Evolutionary conservation across 345 rosid genomes (phyloP), one percentile per base, ranked within the genome.

Genomic region (Lumnitzera littorea): DNA sequence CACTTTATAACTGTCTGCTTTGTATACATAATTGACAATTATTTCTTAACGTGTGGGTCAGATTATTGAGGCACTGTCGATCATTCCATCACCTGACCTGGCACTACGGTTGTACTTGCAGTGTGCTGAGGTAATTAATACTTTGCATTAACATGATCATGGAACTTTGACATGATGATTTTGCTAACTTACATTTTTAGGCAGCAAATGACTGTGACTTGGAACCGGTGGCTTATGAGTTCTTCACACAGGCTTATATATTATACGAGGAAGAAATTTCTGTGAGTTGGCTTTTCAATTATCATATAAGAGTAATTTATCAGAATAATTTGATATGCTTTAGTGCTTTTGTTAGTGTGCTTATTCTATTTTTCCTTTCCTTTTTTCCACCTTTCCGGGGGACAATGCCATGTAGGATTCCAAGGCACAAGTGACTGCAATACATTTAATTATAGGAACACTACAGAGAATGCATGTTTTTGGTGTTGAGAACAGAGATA

Each of bases 191-290:
- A 52, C 46, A 61, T 52, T 53, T 51, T 67, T 82, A 94, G 99
- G 99, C 95, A 82, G 99, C 99, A 11, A 88, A 91, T 82, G 96
- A 90, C 80, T 84, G 76, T 73, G 91, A 88, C 51, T 76, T 88
- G 71, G 99, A 94, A 68, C 99, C 97, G 10, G 88, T 91, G 67
- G 97, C 99, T 0, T 94, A 91, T 57, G 99, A 94, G 70, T 91
- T 94, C 80, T 94, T 94, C 77, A 94, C 99, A 3, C 99, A 94
- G 69, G 99, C 99, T n/a, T 94, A 86, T 69, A 91, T 94, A 68
- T 77, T 94, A 48, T 91, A 94, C 60, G 99, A 94, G 78, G 99
- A 94, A 85, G 96, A 94, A 68, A 80, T 94, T 53, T 91, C 96
- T 52, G 97, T 94, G 69, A 84, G 99, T 82, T 78, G 58, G 36